phyloP scores from a whole-genome alignment of 73 alveolate genomes.

The Stentor roeselii region DNA sequence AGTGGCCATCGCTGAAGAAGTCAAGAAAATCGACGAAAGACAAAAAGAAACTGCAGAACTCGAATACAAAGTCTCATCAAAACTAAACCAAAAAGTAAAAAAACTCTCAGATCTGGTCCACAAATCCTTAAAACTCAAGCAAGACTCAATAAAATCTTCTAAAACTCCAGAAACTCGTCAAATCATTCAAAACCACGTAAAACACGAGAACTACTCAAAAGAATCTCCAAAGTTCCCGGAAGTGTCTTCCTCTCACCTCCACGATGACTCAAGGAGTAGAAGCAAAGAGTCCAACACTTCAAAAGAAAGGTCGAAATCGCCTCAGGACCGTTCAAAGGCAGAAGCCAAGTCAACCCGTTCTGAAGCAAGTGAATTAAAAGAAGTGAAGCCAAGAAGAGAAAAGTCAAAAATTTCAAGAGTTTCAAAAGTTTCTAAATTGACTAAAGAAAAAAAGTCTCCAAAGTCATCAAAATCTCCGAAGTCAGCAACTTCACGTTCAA shows the following conservation, averaged over 20 bases:
- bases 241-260: neutral
- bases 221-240: neutral
- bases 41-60: slow-evolving; percentile 11
- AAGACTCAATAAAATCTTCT: neutral
- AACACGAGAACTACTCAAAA: no score
- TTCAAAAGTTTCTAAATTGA: neutral
- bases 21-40: neutral
- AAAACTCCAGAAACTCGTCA: neutral
- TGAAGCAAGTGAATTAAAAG: neutral
- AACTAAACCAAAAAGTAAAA: neutral
- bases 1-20: slow-evolving; percentile 12
- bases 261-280: neutral
- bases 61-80: slow-evolving; percentile 3
- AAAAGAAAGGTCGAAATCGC: neutral
- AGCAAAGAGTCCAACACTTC: neutral
- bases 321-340: no score
- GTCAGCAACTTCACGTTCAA: neutral
- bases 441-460: no score
- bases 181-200: no score
- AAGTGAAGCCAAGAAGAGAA: neutral
- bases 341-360: no score
- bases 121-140: neutral
- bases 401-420: neutral
- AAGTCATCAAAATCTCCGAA: neutral
- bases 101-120: slow-evolving; percentile 23